These are phyloP conservation scores for Russula vinacea DNA, from an alignment of 768 basidiomycete species.

Conservation along the genomic window DNA sequence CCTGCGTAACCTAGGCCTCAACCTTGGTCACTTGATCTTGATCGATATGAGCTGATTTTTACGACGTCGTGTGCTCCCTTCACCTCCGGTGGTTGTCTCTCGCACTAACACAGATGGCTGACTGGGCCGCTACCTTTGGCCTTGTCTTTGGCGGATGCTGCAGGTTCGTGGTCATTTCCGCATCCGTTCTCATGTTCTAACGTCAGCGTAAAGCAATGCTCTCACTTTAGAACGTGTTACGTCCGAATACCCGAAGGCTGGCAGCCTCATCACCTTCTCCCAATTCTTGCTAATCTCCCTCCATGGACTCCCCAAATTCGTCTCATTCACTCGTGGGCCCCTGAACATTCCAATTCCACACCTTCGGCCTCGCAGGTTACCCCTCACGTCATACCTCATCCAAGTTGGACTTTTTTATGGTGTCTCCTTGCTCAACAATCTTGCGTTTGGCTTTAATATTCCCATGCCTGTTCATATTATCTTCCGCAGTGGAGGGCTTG, in stretches of 20 bases:
- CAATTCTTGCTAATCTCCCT: slow-evolving; percentile 80
- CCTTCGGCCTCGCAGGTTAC: slow-evolving; percentile 62
- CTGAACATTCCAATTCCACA: slow-evolving; percentile 39
- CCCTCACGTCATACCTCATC: slow-evolving; percentile 65
- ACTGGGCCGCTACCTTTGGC: slow-evolving; percentile 64
- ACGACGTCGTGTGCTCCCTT: neutral
- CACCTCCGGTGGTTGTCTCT: neutral
- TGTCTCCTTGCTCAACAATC: slow-evolving; percentile 83
- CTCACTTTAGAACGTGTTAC: slow-evolving; percentile 74
- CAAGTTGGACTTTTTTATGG: slow-evolving; percentile 82
- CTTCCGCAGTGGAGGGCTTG: slow-evolving; percentile 84
- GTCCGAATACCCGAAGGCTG: slow-evolving; percentile 61
- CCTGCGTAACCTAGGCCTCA: neutral
- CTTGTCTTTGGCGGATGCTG: slow-evolving; percentile 92
- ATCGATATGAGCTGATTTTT: neutral
- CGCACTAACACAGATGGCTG: slow-evolving; percentile 14
- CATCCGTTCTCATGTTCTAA: slow-evolving; percentile 3
- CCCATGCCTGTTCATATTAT: slow-evolving; percentile 95
- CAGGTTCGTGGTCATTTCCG: slow-evolving; percentile 43
- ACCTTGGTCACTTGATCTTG: neutral
- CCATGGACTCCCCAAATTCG: slow-evolving; percentile 64
- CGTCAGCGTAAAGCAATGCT: slow-evolving; percentile 55
- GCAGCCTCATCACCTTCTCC: slow-evolving; percentile 81
- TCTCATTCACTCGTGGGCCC: slow-evolving; percentile 33
- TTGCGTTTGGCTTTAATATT: slow-evolving; percentile 81